Evolutionary conservation across 2,329 filamentous ascomycete species (phyloP).

Genomic region (Aspergillus pseudoviridinutans): DNA sequence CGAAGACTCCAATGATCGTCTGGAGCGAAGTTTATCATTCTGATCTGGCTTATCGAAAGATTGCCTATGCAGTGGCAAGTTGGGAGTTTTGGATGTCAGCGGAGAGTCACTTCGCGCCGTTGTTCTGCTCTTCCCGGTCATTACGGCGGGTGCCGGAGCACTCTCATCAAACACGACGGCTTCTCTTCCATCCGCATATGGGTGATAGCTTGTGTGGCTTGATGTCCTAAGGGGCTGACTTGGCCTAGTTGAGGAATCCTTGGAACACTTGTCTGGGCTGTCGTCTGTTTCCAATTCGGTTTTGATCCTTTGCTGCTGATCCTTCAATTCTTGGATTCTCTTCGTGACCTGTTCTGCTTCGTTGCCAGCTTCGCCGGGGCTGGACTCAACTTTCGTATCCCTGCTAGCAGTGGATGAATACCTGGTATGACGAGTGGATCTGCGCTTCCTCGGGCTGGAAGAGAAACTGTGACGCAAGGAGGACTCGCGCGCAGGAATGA

Average conservation of each 20-base stretch:
- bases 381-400: constrained; percentile 38
- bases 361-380: constrained; percentile 33
- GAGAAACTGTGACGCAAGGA: constrained; percentile 58
- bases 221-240: constrained; percentile 13
- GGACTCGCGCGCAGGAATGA: constrained; percentile 65
- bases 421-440: constrained; percentile 46
- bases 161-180: constrained; percentile 49
- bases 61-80: constrained; percentile 24
- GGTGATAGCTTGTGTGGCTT: constrained; percentile 9
- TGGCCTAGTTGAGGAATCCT: constrained; percentile 10
- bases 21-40: constrained; percentile 21
- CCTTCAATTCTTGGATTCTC: constrained; percentile 55
- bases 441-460: constrained; percentile 50
- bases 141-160: constrained; percentile 66
- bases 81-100: constrained; percentile 24
- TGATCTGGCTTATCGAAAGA: constrained; percentile 29
- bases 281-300: constrained; percentile 43
- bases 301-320: constrained; percentile 54
- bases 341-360: constrained; percentile 55
- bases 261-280: constrained; percentile 24
- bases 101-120: constrained; percentile 24
- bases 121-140: constrained; percentile 52
- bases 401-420: constrained; percentile 36
- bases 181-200: constrained; percentile 6
- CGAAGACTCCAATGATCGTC: constrained; percentile 26